These are phyloP conservation scores for Pleurotus eryngii DNA, from an alignment of 768 basidiomycete species.

Conservation along the genomic window DNA sequence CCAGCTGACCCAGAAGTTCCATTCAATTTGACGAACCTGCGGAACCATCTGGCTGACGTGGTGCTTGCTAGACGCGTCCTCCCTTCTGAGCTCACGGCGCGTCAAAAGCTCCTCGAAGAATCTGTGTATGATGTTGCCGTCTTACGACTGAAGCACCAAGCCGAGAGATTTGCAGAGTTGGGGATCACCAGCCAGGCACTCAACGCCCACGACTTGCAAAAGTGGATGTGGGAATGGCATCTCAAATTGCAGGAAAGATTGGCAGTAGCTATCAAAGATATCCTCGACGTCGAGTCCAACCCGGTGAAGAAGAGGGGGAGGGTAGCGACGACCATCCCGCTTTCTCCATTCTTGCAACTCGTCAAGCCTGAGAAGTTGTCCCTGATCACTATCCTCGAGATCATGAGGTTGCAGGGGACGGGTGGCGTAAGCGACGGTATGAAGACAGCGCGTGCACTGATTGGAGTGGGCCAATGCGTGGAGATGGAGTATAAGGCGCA, in stretches of 20 bases:
- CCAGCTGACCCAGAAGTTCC: conserved; percentile 45
- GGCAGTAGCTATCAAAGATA: conserved; percentile 45
- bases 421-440: conserved; percentile 82
- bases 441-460: conserved; percentile 82
- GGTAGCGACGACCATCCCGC: conserved; percentile 3
- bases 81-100: conserved; percentile 62
- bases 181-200: conserved; percentile 49
- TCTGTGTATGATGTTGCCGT: conserved; percentile 84
- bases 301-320: not conserved
- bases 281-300: conserved; percentile 33
- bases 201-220: conserved; percentile 50
- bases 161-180: conserved; percentile 52
- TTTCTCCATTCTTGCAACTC: conserved; percentile 74
- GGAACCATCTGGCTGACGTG: conserved; percentile 65
- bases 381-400: conserved; percentile 83
- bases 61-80: conserved; percentile 60
- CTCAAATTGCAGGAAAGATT: conserved; percentile 49
- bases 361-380: conserved; percentile 78
- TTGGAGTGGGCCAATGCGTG: conserved; percentile 77
- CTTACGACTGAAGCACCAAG: conserved; percentile 63
- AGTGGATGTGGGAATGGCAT: conserved; percentile 91
- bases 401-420: conserved; percentile 76
- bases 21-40: conserved; percentile 72
- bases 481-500: conserved; percentile 90
- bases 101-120: conserved; percentile 81